Conservation (phyloP, 2,329 filamentous ascomycete species). For the Talaromyces sp. region DNA sequence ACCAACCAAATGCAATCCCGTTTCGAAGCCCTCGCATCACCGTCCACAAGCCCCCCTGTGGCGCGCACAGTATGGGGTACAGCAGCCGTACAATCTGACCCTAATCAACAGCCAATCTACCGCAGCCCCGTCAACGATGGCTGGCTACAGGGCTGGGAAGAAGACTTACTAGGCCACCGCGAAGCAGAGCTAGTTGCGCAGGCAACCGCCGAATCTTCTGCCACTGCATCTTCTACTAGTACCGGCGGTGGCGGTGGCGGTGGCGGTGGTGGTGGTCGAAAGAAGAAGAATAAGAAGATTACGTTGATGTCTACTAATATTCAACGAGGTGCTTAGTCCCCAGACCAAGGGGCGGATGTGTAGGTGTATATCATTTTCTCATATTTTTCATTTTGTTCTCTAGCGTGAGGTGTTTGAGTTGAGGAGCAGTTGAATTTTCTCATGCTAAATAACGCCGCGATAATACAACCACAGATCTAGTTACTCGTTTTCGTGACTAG, state of each 20-base stretch:
- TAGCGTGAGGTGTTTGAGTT: background rate
- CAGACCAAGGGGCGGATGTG: background rate
- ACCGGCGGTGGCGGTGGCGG: background rate
- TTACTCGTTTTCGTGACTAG: background rate
- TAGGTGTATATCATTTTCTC: background rate
- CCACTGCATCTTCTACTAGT: conserved; percentile 19
- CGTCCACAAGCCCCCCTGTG: conserved; percentile 75
- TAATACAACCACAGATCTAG: background rate
- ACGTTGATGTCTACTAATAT: conserved; percentile 66
- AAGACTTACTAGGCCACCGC: conserved; percentile 65
- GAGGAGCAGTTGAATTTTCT: background rate
- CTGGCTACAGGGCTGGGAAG: conserved; percentile 82
- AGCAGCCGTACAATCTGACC: conserved; percentile 57
- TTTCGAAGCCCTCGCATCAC: conserved; percentile 61
- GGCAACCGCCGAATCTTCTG: conserved; percentile 34
- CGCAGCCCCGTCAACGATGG: conserved; percentile 62
- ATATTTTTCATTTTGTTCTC: background rate
- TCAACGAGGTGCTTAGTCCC: conserved; percentile 51
- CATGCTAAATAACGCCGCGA: too few relatives aligned
- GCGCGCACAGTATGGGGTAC: conserved; percentile 93
- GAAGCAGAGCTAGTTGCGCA: conserved; percentile 49
- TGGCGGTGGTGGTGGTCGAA: conserved; percentile 32
- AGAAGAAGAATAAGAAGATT: conserved; percentile 66
- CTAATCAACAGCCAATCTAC: conserved; percentile 44
- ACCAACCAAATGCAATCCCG: conserved; percentile 29